Base-by-base conservation (phyloP, 306 rosid genomes). In the Fragaria iinumae region DNA sequence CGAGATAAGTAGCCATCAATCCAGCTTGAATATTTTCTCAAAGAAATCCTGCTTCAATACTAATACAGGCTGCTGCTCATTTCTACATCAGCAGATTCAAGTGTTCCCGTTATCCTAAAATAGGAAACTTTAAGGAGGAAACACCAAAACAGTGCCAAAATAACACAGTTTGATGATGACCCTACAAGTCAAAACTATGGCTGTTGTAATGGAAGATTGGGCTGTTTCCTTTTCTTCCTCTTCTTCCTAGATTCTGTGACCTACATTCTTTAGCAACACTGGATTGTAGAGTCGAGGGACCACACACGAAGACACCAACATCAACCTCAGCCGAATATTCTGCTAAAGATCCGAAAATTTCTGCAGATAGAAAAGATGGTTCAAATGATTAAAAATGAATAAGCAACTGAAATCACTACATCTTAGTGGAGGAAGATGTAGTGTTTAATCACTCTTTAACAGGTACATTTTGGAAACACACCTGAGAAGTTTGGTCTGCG, bases 141-240 rank as follows among this genome's bases (percentile, higher is more conserved):
- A 29, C 41, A 63, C 43, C 67, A 8, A 44, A 44, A 44, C 53
- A 44, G 38, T 21, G 38, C 25, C 18, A 0, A 21, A 69, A n/a
- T 5, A 44, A 21, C 38, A 23, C 18, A 21, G 21, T 27, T 70
- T 14, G 59, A 25, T 25, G 74, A 8, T 29, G 16, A 55, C 52
- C 52, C 86, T 89, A 89, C 59, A 87, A 83, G 79, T 87, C 93
- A 77, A 89, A 89, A 87, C 93, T 89, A 11, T 89, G 93, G 55
- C 91, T 89, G 74, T 89, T 75, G 74, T 87, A 89, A 77, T 89
- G 91, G 87, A 87, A 89, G 77, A 89, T 87, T 25, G 91, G 81
- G 69, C 80, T 67, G 52, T 84, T 53, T 52, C 74, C 59, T 80
- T 81, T 72, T 74, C 91, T 83, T 67, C 91, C 82, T 67, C 81